These are phyloP conservation scores for Rhodotorula sp. DNA, from an alignment of 1,284 basidiomycete species.

Conservation along the genomic window DNA sequence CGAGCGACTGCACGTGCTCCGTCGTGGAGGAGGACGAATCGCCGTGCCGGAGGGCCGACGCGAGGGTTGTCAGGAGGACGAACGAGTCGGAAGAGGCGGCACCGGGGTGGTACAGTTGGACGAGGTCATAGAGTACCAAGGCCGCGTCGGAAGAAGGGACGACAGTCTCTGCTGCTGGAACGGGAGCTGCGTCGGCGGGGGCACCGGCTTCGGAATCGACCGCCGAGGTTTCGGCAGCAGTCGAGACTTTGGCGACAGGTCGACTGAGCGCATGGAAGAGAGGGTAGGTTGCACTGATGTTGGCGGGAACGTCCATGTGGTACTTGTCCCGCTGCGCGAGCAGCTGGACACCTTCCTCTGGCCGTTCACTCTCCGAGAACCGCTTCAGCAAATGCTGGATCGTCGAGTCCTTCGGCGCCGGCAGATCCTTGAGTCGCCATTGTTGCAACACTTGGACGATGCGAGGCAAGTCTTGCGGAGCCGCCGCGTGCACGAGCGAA, in stretches of 20 bases:
- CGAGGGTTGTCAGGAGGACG: slow-evolving; percentile 24
- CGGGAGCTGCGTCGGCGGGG: not conserved
- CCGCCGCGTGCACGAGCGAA: not conserved
- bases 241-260: not conserved
- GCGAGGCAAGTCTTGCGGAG: not conserved
- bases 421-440: slow-evolving; percentile 1
- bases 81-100: not conserved
- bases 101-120: slow-evolving; percentile 4
- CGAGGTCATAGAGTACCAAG: slow-evolving; percentile 12
- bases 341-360: slow-evolving; percentile 6
- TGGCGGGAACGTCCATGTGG: slow-evolving; percentile 10
- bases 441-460: not conserved
- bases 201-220: not conserved
- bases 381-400: slow-evolving; percentile 1
- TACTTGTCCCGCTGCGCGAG: slow-evolving; percentile 11
- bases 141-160: not conserved
- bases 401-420: not conserved
- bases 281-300: slow-evolving; percentile 8
- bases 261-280: slow-evolving; percentile 11
- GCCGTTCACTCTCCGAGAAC: slow-evolving; percentile 3
- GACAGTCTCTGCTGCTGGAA: not conserved
- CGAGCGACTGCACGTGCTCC: slow-evolving; percentile 1
- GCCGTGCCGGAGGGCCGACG: not conserved
- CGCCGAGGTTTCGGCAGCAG: not conserved
- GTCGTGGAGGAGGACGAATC: not conserved